These are phyloP conservation scores for Russula sp. DNA, from an alignment of 768 basidiomycete genomes.

Conservation along the genomic window DNA sequence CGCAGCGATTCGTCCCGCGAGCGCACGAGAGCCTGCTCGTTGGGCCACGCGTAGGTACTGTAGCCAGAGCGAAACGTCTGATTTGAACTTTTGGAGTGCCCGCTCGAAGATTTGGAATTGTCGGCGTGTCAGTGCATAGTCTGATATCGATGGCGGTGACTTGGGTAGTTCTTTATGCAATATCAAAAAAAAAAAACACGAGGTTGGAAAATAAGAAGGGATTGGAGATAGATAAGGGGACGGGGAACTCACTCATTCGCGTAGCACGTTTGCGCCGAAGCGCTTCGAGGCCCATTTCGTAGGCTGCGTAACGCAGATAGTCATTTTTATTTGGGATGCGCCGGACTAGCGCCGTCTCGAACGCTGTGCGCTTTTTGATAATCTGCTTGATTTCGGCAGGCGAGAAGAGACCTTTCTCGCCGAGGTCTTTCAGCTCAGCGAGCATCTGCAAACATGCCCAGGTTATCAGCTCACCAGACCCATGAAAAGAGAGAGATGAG, in stretches of 20 bases:
- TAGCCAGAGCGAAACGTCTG: conserved; percentile 82
- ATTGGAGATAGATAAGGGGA: neutral
- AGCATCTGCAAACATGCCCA: conserved; percentile 58
- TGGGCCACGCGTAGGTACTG: conserved; percentile 86
- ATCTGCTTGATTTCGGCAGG: conserved; percentile 82
- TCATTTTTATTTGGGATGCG: conserved; percentile 83
- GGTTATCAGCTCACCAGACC: neutral
- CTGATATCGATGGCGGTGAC: conserved; percentile 62
- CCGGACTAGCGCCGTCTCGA: conserved; percentile 81
- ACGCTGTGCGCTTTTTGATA: conserved; percentile 76
- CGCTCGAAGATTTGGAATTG: conserved; percentile 91
- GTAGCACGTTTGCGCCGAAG: conserved; percentile 71
- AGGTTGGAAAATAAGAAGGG: neutral
- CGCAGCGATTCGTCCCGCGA: conserved; percentile 80
- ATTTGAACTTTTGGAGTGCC: conserved; percentile 83
- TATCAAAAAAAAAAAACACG: too few relatives aligned
- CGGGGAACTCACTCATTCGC: conserved; percentile 57
- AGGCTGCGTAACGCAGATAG: conserved; percentile 86
- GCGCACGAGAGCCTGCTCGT: conserved; percentile 69
- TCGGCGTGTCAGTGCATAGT: conserved; percentile 79
- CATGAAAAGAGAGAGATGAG: neutral
- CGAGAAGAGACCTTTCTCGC: conserved; percentile 81
- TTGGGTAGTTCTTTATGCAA: conserved; percentile 15
- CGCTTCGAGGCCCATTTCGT: conserved; percentile 86
- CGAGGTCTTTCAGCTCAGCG: conserved; percentile 90